These are phyloP conservation scores for Podospora didyma DNA, from an alignment of 495 filamentous ascomycete species.

Conservation along the genomic window DNA sequence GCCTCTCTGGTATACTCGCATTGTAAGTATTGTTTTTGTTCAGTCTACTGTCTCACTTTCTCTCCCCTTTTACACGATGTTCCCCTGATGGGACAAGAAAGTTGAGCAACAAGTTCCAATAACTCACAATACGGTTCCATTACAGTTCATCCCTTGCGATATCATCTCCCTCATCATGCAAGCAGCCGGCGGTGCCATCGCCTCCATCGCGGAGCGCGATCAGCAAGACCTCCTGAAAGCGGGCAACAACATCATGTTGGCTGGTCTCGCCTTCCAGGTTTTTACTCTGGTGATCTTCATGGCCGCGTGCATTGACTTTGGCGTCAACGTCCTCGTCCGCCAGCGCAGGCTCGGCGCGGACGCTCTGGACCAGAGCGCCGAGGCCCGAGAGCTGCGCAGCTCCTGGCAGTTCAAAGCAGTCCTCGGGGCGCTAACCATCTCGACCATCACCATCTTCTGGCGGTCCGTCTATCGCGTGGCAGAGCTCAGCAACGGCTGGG, in stretches of 20 bases:
- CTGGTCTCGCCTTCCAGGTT: constrained; percentile 57
- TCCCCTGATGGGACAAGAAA: background rate
- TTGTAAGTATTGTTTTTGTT: constrained; percentile 24
- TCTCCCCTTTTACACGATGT: background rate
- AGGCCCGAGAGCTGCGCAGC: constrained; percentile 13
- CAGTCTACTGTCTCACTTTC: background rate
- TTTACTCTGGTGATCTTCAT: constrained; percentile 48
- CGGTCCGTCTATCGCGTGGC: constrained; percentile 61
- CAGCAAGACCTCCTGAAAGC: constrained; percentile 19
- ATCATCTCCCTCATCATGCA: constrained; percentile 60
- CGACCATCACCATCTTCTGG: constrained; percentile 57
- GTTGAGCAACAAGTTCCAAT: background rate
- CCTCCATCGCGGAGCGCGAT: constrained; percentile 42
- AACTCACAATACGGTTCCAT: background rate
- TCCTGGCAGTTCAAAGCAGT: constrained; percentile 35
- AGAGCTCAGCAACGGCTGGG: constrained; percentile 62
- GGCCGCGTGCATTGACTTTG: constrained; percentile 39
- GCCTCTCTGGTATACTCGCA: constrained; percentile 49
- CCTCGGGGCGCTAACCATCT: constrained; percentile 39
- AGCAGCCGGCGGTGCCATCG: constrained; percentile 58
- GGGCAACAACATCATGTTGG: constrained; percentile 65
- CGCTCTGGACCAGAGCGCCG: constrained; percentile 24
- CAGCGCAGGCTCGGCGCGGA: constrained; percentile 17
- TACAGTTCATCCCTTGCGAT: constrained; percentile 57
- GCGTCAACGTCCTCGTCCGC: constrained; percentile 27